Evolutionary conservation across 805 yeast species (phyloP), one percentile per base, ranked within the genome.

Genomic region (Phaffomyces antillensis): DNA sequence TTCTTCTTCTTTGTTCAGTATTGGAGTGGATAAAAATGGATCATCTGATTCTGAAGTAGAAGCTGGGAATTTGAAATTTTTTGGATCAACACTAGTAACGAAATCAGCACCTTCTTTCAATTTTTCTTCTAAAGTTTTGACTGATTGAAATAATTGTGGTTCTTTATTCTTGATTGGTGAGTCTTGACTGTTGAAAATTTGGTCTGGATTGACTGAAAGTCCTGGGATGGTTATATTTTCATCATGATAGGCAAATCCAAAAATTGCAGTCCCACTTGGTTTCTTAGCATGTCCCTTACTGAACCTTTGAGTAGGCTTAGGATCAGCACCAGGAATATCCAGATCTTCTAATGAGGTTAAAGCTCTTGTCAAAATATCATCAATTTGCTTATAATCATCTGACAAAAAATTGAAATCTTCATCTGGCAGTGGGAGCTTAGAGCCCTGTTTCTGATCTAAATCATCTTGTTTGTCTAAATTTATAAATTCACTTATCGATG

Each of bases 181-280:
- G 36, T 48, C 7, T 28, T 28, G 13, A 28, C 4, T 28, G 30
- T 13, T 28, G 13, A 28, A 53, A 7, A 55, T 34, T 26, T 52
- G 54, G n/a, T 47, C 50, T 37, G 61, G 58, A 4, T 52, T 48
- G 35, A 54, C 60, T 36, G 52, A 58, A 58, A 32, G 56, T 12
- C 83, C 84, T 7, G 80, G 75, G 38, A 84, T 72, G 3, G 86
- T 77, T 33, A 84, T 61, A 39, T 79, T 83, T 46, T 77, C 75
- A 47, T 73, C 72, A 59, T 84, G 90, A 39, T 77, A 79, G 9
- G 72, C 66, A 52, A 75, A 84, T 0, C 95, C 95, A 62, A 85
- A 85, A 25, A 85, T 84, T 3, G 86, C 91, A 5, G 91, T 82
- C 13, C 95, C 95, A 66, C 89, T 82, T 17, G 76, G 70, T 46